phyloP scores from a whole-genome alignment of 169 alveolate genomes.

The Plasmodium yoelii region DNA sequence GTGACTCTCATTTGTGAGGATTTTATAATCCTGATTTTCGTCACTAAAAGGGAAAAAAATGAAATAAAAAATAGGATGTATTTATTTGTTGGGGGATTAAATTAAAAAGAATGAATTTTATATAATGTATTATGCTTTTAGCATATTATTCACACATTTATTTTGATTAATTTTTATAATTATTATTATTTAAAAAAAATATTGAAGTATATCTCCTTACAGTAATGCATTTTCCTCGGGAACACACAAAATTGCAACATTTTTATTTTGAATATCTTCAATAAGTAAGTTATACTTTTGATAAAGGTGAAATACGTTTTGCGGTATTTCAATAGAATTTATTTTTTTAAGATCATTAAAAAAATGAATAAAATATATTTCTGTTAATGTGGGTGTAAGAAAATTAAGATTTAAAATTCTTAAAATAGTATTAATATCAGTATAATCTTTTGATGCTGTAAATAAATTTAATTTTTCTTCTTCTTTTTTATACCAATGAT shows the following conservation, averaged over 20 bases:
- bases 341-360: slow-evolving; percentile 60
- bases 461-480: slow-evolving; percentile 74
- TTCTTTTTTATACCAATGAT: slow-evolving; percentile 75
- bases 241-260: slow-evolving; percentile 48
- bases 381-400: slow-evolving; percentile 72
- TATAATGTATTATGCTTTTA: no score
- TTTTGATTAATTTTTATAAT: neutral
- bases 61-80: slow-evolving; percentile 7
- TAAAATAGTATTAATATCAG: slow-evolving; percentile 36
- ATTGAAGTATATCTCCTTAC: slow-evolving; percentile 12
- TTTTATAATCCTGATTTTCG: slow-evolving; percentile 18
- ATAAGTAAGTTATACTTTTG: slow-evolving; percentile 52
- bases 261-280: slow-evolving; percentile 58
- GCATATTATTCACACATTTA: neutral
- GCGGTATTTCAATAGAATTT: slow-evolving; percentile 27
- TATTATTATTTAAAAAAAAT: neutral
- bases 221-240: slow-evolving; percentile 68
- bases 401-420: slow-evolving; percentile 64
- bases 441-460: slow-evolving; percentile 41
- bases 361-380: slow-evolving; percentile 69
- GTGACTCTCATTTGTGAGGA: slow-evolving; percentile 59
- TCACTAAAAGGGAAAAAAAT: slow-evolving; percentile 18
- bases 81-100: neutral
- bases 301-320: slow-evolving; percentile 43
- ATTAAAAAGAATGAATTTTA: neutral